phyloP scores from a whole-genome alignment of 1,139 yeast species.

The Geotrichum restrictum region DNA sequence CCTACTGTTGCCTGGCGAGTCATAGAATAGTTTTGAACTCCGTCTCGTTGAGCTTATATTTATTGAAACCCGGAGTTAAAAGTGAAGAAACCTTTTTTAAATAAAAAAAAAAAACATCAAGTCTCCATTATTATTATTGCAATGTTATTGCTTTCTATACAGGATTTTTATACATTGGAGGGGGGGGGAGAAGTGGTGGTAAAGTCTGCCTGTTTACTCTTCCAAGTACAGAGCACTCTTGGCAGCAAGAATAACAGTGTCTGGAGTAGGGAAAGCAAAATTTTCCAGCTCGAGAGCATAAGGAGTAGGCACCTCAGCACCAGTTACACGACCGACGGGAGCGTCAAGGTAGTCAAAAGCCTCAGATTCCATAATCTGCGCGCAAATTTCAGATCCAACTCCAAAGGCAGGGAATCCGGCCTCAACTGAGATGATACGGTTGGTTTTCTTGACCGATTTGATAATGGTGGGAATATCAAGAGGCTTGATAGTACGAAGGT shows the following conservation, averaged over 20 bases:
- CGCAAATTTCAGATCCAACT: slow-evolving; percentile 96
- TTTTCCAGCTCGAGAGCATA: slow-evolving; percentile 95
- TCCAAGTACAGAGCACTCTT: slow-evolving; percentile 81
- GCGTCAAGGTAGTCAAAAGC: slow-evolving; percentile 98
- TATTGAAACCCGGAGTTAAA: too few relatives aligned
- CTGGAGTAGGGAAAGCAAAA: slow-evolving; percentile 97
- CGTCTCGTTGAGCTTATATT: too few relatives aligned
- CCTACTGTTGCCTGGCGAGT: slow-evolving; percentile 72
- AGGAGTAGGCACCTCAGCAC: slow-evolving; percentile 99
- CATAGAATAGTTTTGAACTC: slow-evolving; percentile 14
- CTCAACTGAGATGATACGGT: slow-evolving; percentile 93
- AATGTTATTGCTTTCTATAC: not conserved
- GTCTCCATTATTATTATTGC: not conserved
- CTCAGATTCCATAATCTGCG: slow-evolving; percentile 97
- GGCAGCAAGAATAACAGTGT: slow-evolving; percentile 83
- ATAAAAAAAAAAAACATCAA: not conserved
- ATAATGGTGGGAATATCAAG: slow-evolving; percentile 84
- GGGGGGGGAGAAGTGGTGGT: not conserved
- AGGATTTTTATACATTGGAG: not conserved
- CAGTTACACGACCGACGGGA: slow-evolving; percentile 97
- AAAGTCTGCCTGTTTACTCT: slow-evolving; percentile 27
- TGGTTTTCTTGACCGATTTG: slow-evolving; percentile 90
- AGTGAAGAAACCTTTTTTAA: not conserved
- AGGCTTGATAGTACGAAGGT: slow-evolving; percentile 96
- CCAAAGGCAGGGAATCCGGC: slow-evolving; percentile 98